Evolutionary conservation across 345 rosid genomes (phyloP).

Genomic region (Carallia brachiata): DNA sequence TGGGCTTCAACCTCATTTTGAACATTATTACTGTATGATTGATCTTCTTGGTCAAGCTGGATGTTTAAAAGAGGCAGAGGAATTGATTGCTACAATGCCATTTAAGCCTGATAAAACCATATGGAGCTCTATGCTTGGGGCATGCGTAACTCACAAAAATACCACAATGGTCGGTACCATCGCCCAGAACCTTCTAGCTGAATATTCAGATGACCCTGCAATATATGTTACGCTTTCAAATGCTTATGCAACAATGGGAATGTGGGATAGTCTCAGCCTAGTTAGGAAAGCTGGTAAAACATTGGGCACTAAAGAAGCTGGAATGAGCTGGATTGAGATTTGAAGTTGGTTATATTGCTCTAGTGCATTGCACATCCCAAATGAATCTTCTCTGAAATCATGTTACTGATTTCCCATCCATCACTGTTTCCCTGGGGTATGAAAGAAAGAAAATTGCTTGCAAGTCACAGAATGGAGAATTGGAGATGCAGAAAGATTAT

Average conservation of each 20-base stretch:
- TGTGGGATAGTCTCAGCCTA: constrained; percentile 62
- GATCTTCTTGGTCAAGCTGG: constrained; percentile 77
- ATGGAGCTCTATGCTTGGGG: constrained; percentile 63
- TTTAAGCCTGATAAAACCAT: constrained; percentile 61
- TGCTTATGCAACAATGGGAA: constrained; percentile 53
- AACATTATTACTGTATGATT: constrained; percentile 71
- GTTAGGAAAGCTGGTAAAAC: constrained; percentile 53
- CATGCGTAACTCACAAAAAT: constrained; percentile 62
- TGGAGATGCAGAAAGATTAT: constrained; percentile 3
- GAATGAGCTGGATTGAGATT: constrained; percentile 62
- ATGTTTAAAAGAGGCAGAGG: constrained; percentile 42
- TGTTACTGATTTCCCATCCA: background rate
- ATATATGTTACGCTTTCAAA: constrained; percentile 64
- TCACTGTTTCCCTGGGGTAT: background rate
- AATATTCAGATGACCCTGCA: constrained; percentile 48
- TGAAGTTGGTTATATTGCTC: constrained; percentile 8
- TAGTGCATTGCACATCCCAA: background rate
- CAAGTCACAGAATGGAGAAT: background rate
- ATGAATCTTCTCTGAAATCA: background rate
- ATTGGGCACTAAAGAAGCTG: constrained; percentile 53
- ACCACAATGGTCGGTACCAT: constrained; percentile 33
- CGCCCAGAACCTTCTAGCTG: constrained; percentile 42
- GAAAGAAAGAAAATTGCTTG: background rate
- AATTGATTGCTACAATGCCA: constrained; percentile 54
- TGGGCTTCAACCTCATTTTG: constrained; percentile 51